Percentiles rank a stretch among this genome's conserved stretches.
These are phyloP conservation scores for Trypanosoma conorhini DNA, from an alignment of 208 protist species.

Conservation along the genomic window DNA sequence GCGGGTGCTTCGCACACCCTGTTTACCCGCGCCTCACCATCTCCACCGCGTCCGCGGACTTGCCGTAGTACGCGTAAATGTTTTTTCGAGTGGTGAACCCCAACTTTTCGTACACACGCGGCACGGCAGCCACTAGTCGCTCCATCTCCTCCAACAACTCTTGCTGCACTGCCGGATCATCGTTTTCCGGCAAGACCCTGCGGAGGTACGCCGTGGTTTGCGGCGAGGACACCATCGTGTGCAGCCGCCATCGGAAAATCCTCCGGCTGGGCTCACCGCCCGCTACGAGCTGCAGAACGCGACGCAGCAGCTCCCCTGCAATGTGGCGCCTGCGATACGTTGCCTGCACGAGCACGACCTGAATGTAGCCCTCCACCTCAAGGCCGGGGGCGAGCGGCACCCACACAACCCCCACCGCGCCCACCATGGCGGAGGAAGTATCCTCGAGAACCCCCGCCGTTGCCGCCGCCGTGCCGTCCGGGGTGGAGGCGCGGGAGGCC, in stretches of 20 bases:
- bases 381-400: slow-evolving; percentile 42
- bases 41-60: slow-evolving; percentile 59
- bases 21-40: slow-evolving; percentile 36
- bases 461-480: not conserved
- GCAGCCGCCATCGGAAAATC: slow-evolving; percentile 63
- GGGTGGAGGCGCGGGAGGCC: slow-evolving; percentile 4
- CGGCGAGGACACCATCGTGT: slow-evolving; percentile 47
- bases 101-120: slow-evolving; percentile 42
- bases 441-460: not conserved
- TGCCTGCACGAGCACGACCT: slow-evolving; percentile 54
- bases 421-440: slow-evolving; percentile 12
- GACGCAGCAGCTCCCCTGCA: slow-evolving; percentile 36
- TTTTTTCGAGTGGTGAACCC: slow-evolving; percentile 54
- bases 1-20: slow-evolving; percentile 15
- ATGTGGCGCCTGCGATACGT: slow-evolving; percentile 38
- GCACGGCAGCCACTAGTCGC: slow-evolving; percentile 32
- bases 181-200: not conserved
- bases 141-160: slow-evolving; percentile 27
- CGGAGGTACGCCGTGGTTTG: slow-evolving; percentile 32
- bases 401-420: slow-evolving; percentile 72
- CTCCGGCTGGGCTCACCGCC: not conserved
- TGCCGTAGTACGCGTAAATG: slow-evolving; percentile 59
- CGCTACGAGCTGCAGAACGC: slow-evolving; percentile 14
- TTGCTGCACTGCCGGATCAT: not conserved
- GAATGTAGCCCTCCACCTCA: slow-evolving; percentile 72